Evolutionary conservation across 345 rosid species (phyloP).

Genomic region (Gossypium bickii): DNA sequence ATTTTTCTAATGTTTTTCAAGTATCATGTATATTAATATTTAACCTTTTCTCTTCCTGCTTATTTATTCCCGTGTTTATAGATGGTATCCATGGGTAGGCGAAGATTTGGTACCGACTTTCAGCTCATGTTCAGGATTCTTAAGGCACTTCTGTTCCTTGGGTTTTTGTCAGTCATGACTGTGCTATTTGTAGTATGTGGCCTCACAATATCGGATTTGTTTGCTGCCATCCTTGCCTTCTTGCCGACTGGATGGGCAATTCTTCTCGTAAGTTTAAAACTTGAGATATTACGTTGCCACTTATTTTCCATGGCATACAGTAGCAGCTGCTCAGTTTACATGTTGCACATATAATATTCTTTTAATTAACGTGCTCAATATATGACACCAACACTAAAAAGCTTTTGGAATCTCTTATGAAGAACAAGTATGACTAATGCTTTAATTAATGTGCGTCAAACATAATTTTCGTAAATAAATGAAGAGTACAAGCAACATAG

Average conservation of each 20-base stretch:
- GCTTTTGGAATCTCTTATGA: neutral
- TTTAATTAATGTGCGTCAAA: neutral
- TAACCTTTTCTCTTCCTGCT: neutral
- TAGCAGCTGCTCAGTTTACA: neutral
- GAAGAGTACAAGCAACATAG: neutral
- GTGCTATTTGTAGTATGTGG: slow-evolving; percentile 61
- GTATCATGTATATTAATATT: neutral
- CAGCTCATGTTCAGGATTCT: slow-evolving; percentile 92
- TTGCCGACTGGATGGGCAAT: slow-evolving; percentile 90
- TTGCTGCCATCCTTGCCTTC: slow-evolving; percentile 74
- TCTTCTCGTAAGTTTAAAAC: slow-evolving; percentile 59
- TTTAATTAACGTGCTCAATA: neutral
- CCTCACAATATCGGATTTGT: slow-evolving; percentile 66
- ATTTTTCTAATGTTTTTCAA: neutral
- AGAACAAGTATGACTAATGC: neutral
- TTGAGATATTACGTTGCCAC: neutral
- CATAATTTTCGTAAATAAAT: neutral
- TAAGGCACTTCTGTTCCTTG: slow-evolving; percentile 90
- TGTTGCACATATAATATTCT: neutral
- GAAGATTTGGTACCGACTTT: slow-evolving; percentile 69
- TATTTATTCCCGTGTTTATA: slow-evolving; percentile 20
- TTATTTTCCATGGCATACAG: neutral
- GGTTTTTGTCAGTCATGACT: slow-evolving; percentile 81
- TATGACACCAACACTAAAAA: neutral
- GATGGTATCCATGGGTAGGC: slow-evolving; percentile 86